Percentiles rank a stretch among this genome's conserved stretches.
Conservation (phyloP, 331 rosid genomes). For the Malus hybrid region DNA sequence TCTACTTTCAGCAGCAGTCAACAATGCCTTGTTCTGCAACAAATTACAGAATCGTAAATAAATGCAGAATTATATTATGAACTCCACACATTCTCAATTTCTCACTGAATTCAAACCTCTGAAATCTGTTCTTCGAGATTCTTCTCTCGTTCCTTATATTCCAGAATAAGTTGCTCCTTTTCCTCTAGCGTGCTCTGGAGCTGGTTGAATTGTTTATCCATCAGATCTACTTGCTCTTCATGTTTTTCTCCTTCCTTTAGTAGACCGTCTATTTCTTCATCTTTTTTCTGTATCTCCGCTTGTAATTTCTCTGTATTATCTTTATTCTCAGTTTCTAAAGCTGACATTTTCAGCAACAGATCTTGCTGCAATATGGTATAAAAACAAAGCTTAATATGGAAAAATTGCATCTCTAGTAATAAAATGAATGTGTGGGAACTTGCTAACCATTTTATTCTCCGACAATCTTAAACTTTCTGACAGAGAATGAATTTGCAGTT, state of each 20-base stretch:
- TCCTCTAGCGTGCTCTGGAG: constrained; percentile 43
- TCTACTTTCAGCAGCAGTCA: constrained; percentile 63
- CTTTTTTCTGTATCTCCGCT: constrained; percentile 55
- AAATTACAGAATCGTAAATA: constrained; percentile 13
- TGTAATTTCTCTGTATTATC: constrained; percentile 45
- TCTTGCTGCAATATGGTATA: constrained; percentile 51
- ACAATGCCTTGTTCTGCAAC: constrained; percentile 51
- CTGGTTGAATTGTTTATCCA: constrained; percentile 50
- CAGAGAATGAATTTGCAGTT: constrained; percentile 45
- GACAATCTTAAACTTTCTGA: constrained; percentile 54
- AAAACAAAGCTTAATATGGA: constrained; percentile 19
- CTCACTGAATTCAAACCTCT: constrained; percentile 49
- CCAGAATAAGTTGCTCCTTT: constrained; percentile 55
- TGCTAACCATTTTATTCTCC: constrained; percentile 62
- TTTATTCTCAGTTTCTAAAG: constrained; percentile 58
- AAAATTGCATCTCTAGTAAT: constrained; percentile 1
- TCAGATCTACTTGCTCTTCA: constrained; percentile 45
- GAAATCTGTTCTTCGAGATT: constrained; percentile 55
- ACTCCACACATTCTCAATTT: constrained; percentile 4
- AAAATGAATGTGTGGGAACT: constrained; percentile 11
- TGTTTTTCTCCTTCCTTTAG: constrained; percentile 41
- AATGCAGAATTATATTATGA: neutral
- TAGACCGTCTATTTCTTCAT: constrained; percentile 50
- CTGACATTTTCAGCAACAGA: constrained; percentile 58
- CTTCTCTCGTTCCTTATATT: constrained; percentile 54